Evolutionary conservation across 345 rosid genomes (phyloP), one percentile per base, ranked within the genome.

Genomic region (Citrus trifoliata): DNA sequence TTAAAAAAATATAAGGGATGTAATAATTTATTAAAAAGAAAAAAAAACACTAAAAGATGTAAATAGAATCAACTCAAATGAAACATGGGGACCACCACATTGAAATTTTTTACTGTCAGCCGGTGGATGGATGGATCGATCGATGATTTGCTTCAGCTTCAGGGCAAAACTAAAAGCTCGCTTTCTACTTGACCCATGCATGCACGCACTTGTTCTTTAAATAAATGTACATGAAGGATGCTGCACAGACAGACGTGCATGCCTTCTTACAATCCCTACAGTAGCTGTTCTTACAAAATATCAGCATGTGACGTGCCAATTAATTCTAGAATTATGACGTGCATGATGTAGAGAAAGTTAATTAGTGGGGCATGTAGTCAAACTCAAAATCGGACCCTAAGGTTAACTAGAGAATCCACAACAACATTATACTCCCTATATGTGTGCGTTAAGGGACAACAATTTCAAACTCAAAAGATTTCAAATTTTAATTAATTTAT

Each of bases 141-240:
- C 28, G 28, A 42, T 51, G 6, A 13, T 33, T 35, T 38, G 65
- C 32, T 58, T 66, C 82, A 4, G 66, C 24, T 18, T 28, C 21
- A 22, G 76, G 76, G 38, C 13, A 71, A 71, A 78, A 33, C 21
- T 71, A 46, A 78, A 71, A 53, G 71, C 76, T 4, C 38, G 4
- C 78, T 67, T 79, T 79, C n/a, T 37, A 6, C n/a, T 79, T 73
- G 76, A 42, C 73, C 33, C 77, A 55, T 55, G 24, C 6, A 55
- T 55, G 48, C 6, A 55, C 59, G 48, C 6, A 55, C 59, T 3
- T 68, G 35, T 28, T 70, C 13, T 13, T 3, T 13, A 3, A 46
- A 46, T 13, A 12, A 12, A 46, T 27, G 16, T 7, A 70, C 13
- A 68, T 2, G 55, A 7, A 16, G 22, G 22, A 18, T 5, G 58